A percentile compares a stretch with the other conserved stretches of the same genome.
Evolutionary conservation across 1,284 basidiomycete species (phyloP).

Genomic region (Cronartium quercuum): DNA sequence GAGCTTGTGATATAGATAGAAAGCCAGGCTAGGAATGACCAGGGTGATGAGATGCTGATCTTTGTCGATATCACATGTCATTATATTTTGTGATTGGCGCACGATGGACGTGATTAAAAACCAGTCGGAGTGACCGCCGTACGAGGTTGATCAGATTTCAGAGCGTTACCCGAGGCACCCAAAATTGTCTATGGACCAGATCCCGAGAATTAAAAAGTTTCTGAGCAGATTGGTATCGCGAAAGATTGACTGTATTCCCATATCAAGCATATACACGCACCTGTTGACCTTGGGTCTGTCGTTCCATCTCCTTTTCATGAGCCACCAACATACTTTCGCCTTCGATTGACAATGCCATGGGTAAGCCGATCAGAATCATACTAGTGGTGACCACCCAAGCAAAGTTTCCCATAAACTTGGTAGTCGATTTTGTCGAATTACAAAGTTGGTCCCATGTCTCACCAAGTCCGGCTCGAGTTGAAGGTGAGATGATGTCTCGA

Average conservation of each 20-base stretch:
- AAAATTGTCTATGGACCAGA: not conserved
- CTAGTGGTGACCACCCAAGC: conserved; percentile 94
- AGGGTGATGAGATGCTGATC: no score
- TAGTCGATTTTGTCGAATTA: conserved; percentile 56
- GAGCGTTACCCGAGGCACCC: not conserved
- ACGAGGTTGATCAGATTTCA: not conserved
- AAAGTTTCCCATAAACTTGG: conserved; percentile 72
- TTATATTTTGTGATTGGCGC: no score
- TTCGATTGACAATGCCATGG: conserved; percentile 84
- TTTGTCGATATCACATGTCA: no score
- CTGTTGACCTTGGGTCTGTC: conserved; percentile 75
- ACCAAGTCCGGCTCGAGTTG: conserved; percentile 67
- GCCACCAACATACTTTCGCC: conserved; percentile 90
- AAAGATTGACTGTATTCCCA: no score
- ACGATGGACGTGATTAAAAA: no score
- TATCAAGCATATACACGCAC: conserved; percentile 74
- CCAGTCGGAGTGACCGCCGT: not conserved
- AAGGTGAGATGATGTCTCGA: conserved; percentile 88
- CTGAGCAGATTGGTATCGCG: not conserved
- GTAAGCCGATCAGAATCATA: conserved; percentile 84
- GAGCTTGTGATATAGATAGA: no score
- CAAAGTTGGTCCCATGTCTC: conserved; percentile 60
- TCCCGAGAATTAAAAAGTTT: not conserved
- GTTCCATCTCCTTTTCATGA: conserved; percentile 90
- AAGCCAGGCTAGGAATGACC: no score